Evolutionary conservation across 2,329 filamentous ascomycete genomes (phyloP).

Genomic region (Chrysosporium keratinophilum): DNA sequence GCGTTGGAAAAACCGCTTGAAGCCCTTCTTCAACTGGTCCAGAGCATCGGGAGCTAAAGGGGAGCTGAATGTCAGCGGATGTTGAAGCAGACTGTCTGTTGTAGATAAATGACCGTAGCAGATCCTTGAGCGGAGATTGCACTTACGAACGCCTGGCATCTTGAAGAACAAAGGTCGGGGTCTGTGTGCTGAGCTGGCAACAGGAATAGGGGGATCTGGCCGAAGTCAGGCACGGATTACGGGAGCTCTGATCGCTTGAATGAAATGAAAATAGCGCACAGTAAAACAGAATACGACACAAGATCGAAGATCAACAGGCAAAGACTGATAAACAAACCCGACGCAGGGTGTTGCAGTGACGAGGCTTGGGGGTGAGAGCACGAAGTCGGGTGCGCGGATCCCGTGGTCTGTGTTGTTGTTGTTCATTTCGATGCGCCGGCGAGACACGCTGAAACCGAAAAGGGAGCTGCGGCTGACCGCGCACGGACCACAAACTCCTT

Average conservation of each 20-base stretch:
- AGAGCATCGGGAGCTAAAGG: conserved; percentile 25
- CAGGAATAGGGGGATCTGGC: background rate
- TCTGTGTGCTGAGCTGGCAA: background rate
- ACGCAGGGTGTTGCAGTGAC: background rate
- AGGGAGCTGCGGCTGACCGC: conserved; percentile 1
- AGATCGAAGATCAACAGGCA: background rate
- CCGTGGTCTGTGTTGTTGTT: background rate
- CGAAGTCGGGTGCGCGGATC: background rate
- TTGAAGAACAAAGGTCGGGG: conserved; percentile 11
- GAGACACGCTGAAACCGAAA: conserved; percentile 9
- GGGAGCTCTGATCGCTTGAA: background rate
- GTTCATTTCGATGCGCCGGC: background rate
- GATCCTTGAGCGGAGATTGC: background rate
- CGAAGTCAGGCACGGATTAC: background rate
- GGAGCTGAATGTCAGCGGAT: background rate
- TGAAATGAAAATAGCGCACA: background rate
- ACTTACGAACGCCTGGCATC: conserved; percentile 31
- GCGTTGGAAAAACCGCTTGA: conserved; percentile 25
- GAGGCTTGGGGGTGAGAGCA: background rate
- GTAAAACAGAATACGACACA: background rate
- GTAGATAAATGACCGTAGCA: background rate
- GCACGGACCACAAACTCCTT: conserved; percentile 1
- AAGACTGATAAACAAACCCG: background rate
- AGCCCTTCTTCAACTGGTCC: conserved; percentile 26
- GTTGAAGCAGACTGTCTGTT: background rate